Evolutionary conservation across 2,329 filamentous ascomycete genomes (phyloP), one percentile per base, ranked within the genome.

Genomic region (Botrytis paeoniae): DNA sequence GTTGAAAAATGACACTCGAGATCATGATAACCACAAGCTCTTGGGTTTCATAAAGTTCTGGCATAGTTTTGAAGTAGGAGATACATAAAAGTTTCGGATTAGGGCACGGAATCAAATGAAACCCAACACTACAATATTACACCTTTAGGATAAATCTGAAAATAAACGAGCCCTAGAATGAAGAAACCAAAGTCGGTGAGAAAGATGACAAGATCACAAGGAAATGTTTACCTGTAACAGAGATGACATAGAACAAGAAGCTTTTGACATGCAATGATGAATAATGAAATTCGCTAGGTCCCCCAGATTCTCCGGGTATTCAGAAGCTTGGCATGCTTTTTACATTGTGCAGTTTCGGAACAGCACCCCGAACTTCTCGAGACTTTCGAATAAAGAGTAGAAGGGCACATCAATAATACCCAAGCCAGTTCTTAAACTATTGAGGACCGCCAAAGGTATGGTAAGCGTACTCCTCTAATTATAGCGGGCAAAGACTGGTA

Each of bases 321-420:
- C 18, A n/a, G 32, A 37, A 41, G 29, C 35, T 54, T 54, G 35
- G 25, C 25, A 29, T n/a, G 8, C 14, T 39, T 10, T 7, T 20
- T 39, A 9, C 8, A 20, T 12, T 29, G 10, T 57, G 25, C 35
- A 1, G 25, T 39, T 16, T 25, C 25, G 16, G 43, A 35, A 37
- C n/a, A 29, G 25, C 9, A 29, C 25, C 16, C 14, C 14, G 8
- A 3, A 41, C 29, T 32, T 2, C 20, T 57, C 10, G 12, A 29
- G 39, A 22, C 6, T 4, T 5, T 14, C 14, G 8, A 39, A 25
- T 20, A 4, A 51, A 51, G 6, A 1, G 0, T 12, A 41, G 41
- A 63, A n/a, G 7, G 14, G 0, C n/a, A 10, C 0, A 4, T 7
- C 25, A 5, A 0, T 20, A 16, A 5, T 18, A 25, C 3, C 4